Conservation (phyloP, 176 grass and related monocot species). For the Tillandsia fasciculata region DNA sequence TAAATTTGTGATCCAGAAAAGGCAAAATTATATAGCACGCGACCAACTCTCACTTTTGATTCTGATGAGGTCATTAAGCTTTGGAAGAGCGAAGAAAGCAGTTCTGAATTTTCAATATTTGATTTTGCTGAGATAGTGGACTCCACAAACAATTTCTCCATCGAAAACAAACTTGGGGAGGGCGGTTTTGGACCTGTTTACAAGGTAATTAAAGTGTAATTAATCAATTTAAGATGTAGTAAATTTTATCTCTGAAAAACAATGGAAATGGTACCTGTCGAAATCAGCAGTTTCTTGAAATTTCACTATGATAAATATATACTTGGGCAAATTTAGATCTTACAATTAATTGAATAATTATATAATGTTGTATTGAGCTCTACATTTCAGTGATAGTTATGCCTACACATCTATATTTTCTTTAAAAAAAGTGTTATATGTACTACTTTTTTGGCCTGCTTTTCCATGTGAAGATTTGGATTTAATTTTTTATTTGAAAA, state of each 20-base stretch:
- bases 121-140: background rate
- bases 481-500: background rate
- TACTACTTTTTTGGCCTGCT: no score
- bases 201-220: background rate
- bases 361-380: no score
- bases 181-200: background rate
- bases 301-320: background rate
- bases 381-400: no score
- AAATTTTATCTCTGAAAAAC: background rate
- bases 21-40: background rate
- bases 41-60: background rate
- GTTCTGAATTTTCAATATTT: background rate
- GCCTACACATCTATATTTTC: no score
- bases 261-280: background rate
- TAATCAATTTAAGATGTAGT: background rate
- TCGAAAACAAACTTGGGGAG: conserved; percentile 1
- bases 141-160: background rate
- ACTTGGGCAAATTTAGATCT: no score
- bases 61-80: background rate
- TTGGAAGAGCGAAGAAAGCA: background rate
- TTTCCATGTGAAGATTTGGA: no score
- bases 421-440: no score
- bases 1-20: no score
- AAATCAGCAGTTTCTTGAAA: background rate
- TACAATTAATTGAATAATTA: no score